Conservation (phyloP, 164 flowering plant species). For the Dillenia suffruticosa region DNA sequence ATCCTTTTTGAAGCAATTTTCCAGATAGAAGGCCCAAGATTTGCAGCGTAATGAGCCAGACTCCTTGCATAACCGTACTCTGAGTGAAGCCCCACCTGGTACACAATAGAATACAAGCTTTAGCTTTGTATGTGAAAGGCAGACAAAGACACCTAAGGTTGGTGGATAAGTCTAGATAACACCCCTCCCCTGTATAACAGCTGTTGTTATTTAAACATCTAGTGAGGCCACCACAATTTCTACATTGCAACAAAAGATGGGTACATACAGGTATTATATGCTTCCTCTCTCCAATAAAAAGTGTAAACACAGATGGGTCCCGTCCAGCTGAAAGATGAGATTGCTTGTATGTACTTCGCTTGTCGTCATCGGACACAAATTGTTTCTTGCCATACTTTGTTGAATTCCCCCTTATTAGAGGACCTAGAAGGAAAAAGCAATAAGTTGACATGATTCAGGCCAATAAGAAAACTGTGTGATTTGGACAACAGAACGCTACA, state of each 20-base stretch:
- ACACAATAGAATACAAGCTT: neutral
- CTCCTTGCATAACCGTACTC: constrained; percentile 81
- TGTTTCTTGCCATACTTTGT: constrained; percentile 50
- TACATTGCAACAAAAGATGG: neutral
- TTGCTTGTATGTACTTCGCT: constrained; percentile 59
- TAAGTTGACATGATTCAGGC: neutral
- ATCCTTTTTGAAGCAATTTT: constrained; percentile 69
- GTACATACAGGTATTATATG: constrained; percentile 64
- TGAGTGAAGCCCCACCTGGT: constrained; percentile 69
- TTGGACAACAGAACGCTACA: neutral
- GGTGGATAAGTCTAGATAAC: no score
- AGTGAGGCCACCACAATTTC: no score
- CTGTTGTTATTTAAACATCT: no score
- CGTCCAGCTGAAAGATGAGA: constrained; percentile 24
- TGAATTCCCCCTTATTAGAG: constrained; percentile 29
- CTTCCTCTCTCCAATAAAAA: constrained; percentile 59
- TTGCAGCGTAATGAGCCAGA: constrained; percentile 76
- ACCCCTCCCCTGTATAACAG: no score
- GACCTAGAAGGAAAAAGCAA: constrained; percentile 27
- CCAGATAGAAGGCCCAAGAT: constrained; percentile 81
- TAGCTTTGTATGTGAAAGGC: no score
- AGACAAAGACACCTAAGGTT: no score
- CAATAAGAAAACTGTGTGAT: neutral
- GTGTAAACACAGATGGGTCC: constrained; percentile 34
- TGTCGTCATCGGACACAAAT: constrained; percentile 47